Conservation (phyloP, 305 asterid species). For the Fraxinus platypoda region DNA sequence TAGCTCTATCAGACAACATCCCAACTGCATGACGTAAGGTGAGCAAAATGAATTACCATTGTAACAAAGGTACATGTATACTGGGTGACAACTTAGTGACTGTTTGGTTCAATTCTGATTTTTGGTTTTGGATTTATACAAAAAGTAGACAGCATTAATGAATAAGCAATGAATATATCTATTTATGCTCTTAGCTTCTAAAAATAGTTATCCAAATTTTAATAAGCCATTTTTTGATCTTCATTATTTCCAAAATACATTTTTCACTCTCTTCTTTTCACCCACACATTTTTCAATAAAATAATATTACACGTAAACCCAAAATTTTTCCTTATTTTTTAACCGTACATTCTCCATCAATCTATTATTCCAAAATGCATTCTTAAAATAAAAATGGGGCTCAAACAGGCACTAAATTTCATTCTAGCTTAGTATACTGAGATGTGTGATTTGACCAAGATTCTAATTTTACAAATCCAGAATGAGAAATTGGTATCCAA, state of each 20-base stretch:
- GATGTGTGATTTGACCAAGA: background rate
- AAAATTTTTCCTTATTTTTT: background rate
- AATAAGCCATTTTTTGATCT: background rate
- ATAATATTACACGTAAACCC: background rate
- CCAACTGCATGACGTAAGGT: conserved; percentile 64
- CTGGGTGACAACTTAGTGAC: background rate
- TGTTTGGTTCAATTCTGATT: background rate
- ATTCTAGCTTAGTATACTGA: background rate
- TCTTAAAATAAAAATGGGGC: background rate
- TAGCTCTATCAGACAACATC: conserved; percentile 81
- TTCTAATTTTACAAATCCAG: background rate
- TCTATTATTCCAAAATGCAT: background rate
- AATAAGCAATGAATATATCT: background rate
- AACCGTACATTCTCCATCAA: background rate
- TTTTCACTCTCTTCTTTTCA: background rate
- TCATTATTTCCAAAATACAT: no score
- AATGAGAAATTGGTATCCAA: background rate
- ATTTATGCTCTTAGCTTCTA: background rate
- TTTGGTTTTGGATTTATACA: background rate
- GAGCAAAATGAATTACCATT: conserved; percentile 15
- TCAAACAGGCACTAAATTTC: background rate
- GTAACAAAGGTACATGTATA: conserved; percentile 16
- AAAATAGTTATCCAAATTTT: background rate
- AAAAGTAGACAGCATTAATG: background rate
- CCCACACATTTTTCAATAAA: background rate